A percentile compares a stretch with the other conserved stretches of the same genome.
phyloP scores from a whole-genome alignment of 192 early-diverging fungal genomes.

The Chytriomyces hyalinus region DNA sequence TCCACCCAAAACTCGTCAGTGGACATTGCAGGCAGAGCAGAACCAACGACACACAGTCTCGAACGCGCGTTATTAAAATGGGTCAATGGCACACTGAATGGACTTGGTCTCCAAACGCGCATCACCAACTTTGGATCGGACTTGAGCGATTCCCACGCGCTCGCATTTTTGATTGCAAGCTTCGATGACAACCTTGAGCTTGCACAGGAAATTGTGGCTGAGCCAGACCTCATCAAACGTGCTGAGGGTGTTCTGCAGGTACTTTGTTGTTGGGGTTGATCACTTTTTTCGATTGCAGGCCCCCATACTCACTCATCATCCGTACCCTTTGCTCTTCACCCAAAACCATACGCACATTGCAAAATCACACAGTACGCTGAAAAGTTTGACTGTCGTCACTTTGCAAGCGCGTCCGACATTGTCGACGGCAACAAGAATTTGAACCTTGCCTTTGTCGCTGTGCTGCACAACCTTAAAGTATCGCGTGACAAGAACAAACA shows the following conservation, averaged over 20 bases:
- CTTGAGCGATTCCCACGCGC: conserved; percentile 31
- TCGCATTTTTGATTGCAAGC: conserved; percentile 32
- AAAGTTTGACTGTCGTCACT: conserved; percentile 47
- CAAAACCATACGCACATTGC: no score
- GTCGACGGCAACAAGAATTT: conserved; percentile 51
- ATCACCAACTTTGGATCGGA: conserved; percentile 41
- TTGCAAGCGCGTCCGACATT: conserved; percentile 41
- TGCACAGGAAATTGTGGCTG: conserved; percentile 20
- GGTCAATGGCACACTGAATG: conserved; percentile 34
- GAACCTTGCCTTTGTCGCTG: conserved; percentile 52
- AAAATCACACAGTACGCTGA: conserved; percentile 32
- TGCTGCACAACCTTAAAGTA: conserved; percentile 44
- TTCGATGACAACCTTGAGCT: conserved; percentile 20
- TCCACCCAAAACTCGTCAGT: not conserved
- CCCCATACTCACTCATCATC: no score
- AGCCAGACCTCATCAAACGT: conserved; percentile 34
- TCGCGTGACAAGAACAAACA: conserved; percentile 11
- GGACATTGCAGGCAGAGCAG: conserved; percentile 11
- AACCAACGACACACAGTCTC: conserved; percentile 11
- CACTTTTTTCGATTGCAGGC: no score
- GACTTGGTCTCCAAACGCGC: conserved; percentile 1
- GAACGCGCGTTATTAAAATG: conserved; percentile 40
- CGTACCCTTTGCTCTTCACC: no score
- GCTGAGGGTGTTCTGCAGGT: conserved; percentile 40
- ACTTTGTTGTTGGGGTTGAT: no score